Base-by-base conservation (phyloP, 768 basidiomycete species). In the Pulveroboletus sp. region DNA sequence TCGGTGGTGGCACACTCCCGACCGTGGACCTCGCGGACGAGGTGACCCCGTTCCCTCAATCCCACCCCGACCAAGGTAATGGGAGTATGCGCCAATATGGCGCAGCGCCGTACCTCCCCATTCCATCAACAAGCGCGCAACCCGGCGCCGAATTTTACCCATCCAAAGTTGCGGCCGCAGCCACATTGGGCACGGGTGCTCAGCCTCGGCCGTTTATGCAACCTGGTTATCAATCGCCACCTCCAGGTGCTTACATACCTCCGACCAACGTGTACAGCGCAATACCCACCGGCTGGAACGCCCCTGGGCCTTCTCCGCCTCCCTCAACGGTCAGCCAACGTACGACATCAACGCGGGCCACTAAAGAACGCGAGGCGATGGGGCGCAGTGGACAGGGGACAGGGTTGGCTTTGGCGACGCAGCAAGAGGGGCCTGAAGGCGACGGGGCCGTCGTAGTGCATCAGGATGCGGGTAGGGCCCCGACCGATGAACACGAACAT, bases 21-120 rank as follows among this genome's bases (percentile, higher is more conserved):
- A 32, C 40, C 1, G 45, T 68, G 45, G 63, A 66, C 44, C 60
- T 64, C 12, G 54, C 58, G 39, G 43, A 63, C n/a, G 59, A 76
- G 57, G 58, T 64, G 3, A 56, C 57, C 1, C 65, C 67, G 0
- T 68, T 56, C 47, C 53, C 56, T 6, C 55, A 37, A 2, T 2
- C 48, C 0, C 54, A 48, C 22, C 6, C 45, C 20, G 46, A 53
- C 17, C 50, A 49, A n/a, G 49, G 35, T 2, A 52, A 13, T 13
- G 10, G 42, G 3, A 54, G 56, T 42, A 67, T 67, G 65, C 64
- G 56, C 2, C 64, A 67, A 32, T 55, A 55, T 4, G 56, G 50
- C 1, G 54, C 56, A 0, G 29, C 63, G 0, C 41, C 58, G 0
- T 63, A 55, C 36, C 2, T 41, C 7, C 13, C 49, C 4, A 5